Base-by-base conservation (phyloP, 495 filamentous ascomycete species). In the Trichoderma asperelloides region DNA sequence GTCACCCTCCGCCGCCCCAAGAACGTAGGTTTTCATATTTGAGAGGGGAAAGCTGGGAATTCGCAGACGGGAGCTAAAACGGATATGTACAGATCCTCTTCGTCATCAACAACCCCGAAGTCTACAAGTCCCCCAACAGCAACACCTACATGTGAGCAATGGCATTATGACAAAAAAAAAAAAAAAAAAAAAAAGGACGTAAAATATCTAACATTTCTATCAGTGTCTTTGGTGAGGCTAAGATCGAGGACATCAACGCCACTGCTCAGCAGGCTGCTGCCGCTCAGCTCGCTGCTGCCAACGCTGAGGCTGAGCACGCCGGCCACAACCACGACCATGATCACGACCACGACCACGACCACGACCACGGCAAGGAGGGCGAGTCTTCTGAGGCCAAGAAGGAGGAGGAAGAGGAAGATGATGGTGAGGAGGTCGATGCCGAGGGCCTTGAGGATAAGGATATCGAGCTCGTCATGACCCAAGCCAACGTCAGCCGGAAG, bases 161-260 rank as follows among this genome's bases (percentile, higher is more conserved):
- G 33, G 9, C 6, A 37, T 37, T 37, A 37, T 37, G 33, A 37
- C 5, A 8, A 7, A 8, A 37, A 37, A 11, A 45, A 47, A n/a
- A 2, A 15, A 4, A 8, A 7, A 8, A 37, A 37, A 11, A 45
- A 47, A n/a, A 2, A 15, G 15, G n/a, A 47, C 43, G 15, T 47
- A n/a, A 47, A 11, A 47, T 51, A 11, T 49, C 25, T 37, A 62
- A 41, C 23, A 57, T 63, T 66, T 63, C 25, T 3, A 4, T 11
- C 55, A 98, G 95, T 81, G 96, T 99, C 82, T 99, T 99, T 80
- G 95, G 95, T 78, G 95, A 99, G 84, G 96, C 96, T 77, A 99
- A 99, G 90, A 99, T 72, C 74, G 96, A 99, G 85, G 96, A 99
- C 82, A 84, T 98, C 73, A 98, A 97, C 88, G 93, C 94, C 74